Evolutionary conservation across 768 basidiomycete species (phyloP).

Genomic region (Boletus edulis): DNA sequence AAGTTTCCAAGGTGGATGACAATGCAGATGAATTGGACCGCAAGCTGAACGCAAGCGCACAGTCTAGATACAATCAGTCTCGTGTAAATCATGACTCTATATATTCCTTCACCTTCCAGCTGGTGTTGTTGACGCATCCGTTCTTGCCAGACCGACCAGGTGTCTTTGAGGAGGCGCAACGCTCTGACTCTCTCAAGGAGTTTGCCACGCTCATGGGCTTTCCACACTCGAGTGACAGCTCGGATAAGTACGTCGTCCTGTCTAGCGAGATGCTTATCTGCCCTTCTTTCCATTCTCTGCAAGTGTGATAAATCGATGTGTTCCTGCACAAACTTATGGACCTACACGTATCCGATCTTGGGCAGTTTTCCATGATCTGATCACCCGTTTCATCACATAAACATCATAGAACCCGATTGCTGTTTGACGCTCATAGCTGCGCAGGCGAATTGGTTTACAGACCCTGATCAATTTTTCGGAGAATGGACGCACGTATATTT

Average conservation of each 20-base stretch:
- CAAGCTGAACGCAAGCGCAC: slow-evolving; percentile 48
- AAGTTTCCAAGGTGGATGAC: slow-evolving; percentile 39
- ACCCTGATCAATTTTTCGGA: background rate
- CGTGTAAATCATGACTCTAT: background rate
- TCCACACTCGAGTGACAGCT: slow-evolving; percentile 64
- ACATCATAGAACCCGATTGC: slow-evolving; percentile 45
- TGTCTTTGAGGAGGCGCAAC: slow-evolving; percentile 42
- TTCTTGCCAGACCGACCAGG: slow-evolving; percentile 51
- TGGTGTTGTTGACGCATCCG: slow-evolving; percentile 38
- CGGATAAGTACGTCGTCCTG: slow-evolving; percentile 58
- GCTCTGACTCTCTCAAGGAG: slow-evolving; percentile 53
- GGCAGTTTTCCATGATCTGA: slow-evolving; percentile 57
- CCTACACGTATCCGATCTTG: slow-evolving; percentile 50
- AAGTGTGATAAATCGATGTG: slow-evolving; percentile 12
- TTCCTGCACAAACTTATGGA: slow-evolving; percentile 3
- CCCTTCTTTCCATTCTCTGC: slow-evolving; percentile 58
- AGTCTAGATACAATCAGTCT: slow-evolving; percentile 34
- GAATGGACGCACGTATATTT: slow-evolving; percentile 45
- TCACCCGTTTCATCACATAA: slow-evolving; percentile 41
- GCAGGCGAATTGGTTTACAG: slow-evolving; percentile 2
- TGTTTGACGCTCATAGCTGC: slow-evolving; percentile 42
- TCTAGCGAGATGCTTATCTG: slow-evolving; percentile 51
- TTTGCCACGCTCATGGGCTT: slow-evolving; percentile 60
- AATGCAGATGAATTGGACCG: slow-evolving; percentile 42
- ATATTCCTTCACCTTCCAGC: slow-evolving; percentile 45